phyloP scores from a whole-genome alignment of 2,329 filamentous ascomycete genomes.

The Hymenoscyphus fraxineus region DNA sequence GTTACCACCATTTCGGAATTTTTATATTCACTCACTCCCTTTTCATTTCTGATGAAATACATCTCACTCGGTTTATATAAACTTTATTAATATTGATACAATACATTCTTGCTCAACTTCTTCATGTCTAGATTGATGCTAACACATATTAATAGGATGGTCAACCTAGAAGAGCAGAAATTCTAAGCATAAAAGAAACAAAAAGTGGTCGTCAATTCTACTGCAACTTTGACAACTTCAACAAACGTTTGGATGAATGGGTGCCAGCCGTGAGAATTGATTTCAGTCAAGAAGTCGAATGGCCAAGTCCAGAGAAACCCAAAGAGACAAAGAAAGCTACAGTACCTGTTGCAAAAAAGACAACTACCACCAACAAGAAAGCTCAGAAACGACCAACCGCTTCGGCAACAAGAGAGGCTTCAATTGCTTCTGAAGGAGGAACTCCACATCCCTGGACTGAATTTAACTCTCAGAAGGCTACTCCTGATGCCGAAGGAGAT shows the following conservation, averaged over 20 bases:
- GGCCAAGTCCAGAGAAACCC: slow-evolving; percentile 77
- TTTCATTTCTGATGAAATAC: slow-evolving; percentile 11
- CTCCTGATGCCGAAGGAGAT: slow-evolving; percentile 29
- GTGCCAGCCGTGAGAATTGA: slow-evolving; percentile 78
- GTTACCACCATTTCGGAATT: slow-evolving; percentile 10
- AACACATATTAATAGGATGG: slow-evolving; percentile 57
- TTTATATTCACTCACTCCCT: background rate
- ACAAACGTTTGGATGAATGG: slow-evolving; percentile 63
- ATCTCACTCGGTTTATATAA: background rate
- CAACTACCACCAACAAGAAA: slow-evolving; percentile 35
- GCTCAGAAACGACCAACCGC: slow-evolving; percentile 38
- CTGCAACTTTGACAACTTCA: slow-evolving; percentile 35
- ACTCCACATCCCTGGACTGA: slow-evolving; percentile 34
- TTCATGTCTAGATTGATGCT: slow-evolving; percentile 9
- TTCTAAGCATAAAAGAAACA: slow-evolving; percentile 87
- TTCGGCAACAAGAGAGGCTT: slow-evolving; percentile 32
- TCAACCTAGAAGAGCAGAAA: slow-evolving; percentile 85
- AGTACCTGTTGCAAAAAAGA: slow-evolving; percentile 42
- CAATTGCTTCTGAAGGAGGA: slow-evolving; percentile 30
- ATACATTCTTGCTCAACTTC: slow-evolving; percentile 10
- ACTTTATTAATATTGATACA: background rate
- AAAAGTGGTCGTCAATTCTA: slow-evolving; percentile 66
- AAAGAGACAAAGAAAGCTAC: slow-evolving; percentile 73
- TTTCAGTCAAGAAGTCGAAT: slow-evolving; percentile 87
- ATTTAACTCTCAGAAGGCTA: slow-evolving; percentile 31